Evolutionary conservation across 305 asterid species (phyloP), one percentile per base, ranked within the genome.

Genomic region (Lippia alba): DNA sequence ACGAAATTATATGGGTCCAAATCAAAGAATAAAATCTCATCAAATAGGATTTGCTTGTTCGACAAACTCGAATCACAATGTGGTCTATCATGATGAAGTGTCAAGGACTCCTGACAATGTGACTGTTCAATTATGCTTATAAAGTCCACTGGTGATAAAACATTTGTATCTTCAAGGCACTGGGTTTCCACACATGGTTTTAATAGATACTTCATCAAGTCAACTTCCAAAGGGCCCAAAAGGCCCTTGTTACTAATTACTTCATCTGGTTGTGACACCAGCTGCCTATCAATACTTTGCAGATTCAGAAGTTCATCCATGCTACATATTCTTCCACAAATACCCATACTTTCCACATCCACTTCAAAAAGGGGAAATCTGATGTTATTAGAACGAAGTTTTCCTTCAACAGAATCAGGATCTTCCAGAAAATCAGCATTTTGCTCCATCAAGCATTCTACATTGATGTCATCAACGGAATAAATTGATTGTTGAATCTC

Each of bases 301-400:
- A 87, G 81, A 61, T 73, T 65, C 77, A 72, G 76, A 78, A 76
- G 69, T 70, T 83, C 89, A 76, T 85, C 86, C 78, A 74, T 67
- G 30, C 56, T 61, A 60, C 67, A 66, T 58, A 51, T 75, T 67
- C 74, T 80, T 40, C 69, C 83, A 57, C 64, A 76, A 71, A 81
- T 76, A 61, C 79, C 83, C 77, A 85, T 75, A 75, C 82, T 71
- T 71, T 86, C 89, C 78, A 79, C 84, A 41, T 84, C 84, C 72
- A 87, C 83, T 82, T 92, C 97, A 75, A 89, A 84, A 71, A 79
- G 87, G 70, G 89, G 96, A 81, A 92, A 89, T 46, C 70, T 36
- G 54, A 63, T 64, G 53, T 48, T 62, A 66, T 67, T 65, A 75
- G 83, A 73, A 61, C 56, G 69, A 66, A 34, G 60, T 70, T 77